Evolutionary conservation across 768 basidiomycete species (phyloP), one percentile per base, ranked within the genome.

Genomic region (Hortiboletus flavorubellus): DNA sequence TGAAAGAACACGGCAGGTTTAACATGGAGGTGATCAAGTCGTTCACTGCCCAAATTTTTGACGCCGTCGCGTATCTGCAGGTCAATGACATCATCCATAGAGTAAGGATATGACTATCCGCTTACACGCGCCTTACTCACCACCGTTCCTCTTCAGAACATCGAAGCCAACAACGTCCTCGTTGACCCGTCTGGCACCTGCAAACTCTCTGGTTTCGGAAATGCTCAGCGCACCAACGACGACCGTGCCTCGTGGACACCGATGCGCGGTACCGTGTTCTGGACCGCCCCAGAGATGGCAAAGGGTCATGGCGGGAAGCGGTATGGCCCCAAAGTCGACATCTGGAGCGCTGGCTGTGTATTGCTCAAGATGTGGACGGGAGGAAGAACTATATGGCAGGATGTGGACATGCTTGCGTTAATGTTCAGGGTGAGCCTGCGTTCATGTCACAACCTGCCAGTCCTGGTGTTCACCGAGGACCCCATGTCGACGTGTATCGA

Each of bases 301-400:
- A 84, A 89, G 54, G 84, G 87, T 26, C 82, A 86, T 65, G 84
- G 84, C 71, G 44, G 53, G 10, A 85, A 86, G 61, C 91, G 91
- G 0, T 98, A 98, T 69, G 93, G 89, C 64, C 89, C 87, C 68
- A 98, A 98, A 75, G 85, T 95, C 46, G 94, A 98, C 67, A 93
- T 98, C 59, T 98, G 95, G 95, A 91, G 89, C 69, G 81, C 94
- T 3, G 95, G 95, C 2, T 98, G 95, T 74, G 90, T 98, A 8
- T 87, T 94, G 10, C 78, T 96, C 59, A 94, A 95, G 73, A 98
- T 98, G 96, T 94, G 91, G 86, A 87, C 87, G 21, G 95, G 94
- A 8, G 80, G 84, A 64, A 76, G 91, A 48, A 93, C 93, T 21
- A 21, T 21, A 3, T 95, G 93, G 94, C 82, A 76, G 29, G 86